Evolutionary conservation across 306 rosid species (phyloP), one percentile per base, ranked within the genome.

Genomic region (Quercus agrifolia): DNA sequence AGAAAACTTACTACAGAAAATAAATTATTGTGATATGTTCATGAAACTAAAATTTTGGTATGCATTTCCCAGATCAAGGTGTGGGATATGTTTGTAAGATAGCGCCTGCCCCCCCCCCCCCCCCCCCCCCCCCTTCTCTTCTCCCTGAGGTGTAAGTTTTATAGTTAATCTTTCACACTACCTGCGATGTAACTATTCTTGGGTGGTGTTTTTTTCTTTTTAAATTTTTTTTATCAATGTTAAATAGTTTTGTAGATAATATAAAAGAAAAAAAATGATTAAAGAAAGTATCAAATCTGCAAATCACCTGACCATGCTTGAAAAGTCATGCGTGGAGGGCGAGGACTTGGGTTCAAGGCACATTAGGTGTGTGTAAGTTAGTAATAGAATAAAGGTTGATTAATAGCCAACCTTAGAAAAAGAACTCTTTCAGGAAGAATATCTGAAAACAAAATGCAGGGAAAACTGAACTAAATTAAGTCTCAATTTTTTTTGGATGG

Each of bases 61-160:
- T 64, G 46, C 9, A 18, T 13, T 15, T 30, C 44, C 41, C 21
- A 30, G 15, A 30, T 15, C 21, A 30, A 64, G 46, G 46, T 28
- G 21, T 18, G 28, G 20, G 31, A 63, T 35, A 63, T 63, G 70
- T 63, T 63, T 18, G 41, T 27, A 28, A 27, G 70, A 15, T 3
- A 5, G 44, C 23, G 23, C 23, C 23, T 23, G 23, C 23, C 23
- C 23, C 28, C 6, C 69, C n/a, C 10, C 5, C 18, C 33, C 11
- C 6, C 38, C 10, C 19, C 0, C 0, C 1, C 19, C 11, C 15
- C 4, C 4, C 0, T 0, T 4, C 52, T 1, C 0, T 0, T 11
- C 21, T 2, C 41, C 5, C 6, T 1, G 5, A n/a, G 31, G 30
- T 63, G 44, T 63, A 63, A 14, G 70, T 63, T 63, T 63, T 30